Evolutionary conservation across 345 rosid genomes (phyloP).

Genomic region (Lepidium aucheri): DNA sequence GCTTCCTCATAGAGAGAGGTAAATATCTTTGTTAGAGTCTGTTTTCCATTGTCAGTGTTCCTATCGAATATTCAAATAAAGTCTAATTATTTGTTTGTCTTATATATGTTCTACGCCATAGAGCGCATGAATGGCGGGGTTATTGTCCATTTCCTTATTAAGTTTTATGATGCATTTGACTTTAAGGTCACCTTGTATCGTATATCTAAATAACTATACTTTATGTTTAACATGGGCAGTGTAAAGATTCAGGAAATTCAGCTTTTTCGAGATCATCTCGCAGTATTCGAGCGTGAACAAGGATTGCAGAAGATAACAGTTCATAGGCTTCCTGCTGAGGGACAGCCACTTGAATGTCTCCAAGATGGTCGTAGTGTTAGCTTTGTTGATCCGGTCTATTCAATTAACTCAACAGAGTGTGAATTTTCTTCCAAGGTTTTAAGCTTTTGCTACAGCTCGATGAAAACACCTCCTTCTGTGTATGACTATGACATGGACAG

Average conservation of each 20-base stretch:
- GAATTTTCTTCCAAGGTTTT: slow-evolving; percentile 58
- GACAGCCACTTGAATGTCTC: slow-evolving; percentile 56
- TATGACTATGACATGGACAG: slow-evolving; percentile 75
- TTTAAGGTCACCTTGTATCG: neutral
- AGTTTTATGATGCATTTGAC: neutral
- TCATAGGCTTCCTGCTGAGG: slow-evolving; percentile 63
- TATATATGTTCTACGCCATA: neutral
- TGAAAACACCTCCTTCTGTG: slow-evolving; percentile 78
- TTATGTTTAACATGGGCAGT: slow-evolving; percentile 32
- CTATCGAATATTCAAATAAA: neutral
- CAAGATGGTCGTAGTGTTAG: slow-evolving; percentile 50
- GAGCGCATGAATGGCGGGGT: neutral
- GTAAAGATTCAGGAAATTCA: slow-evolving; percentile 68
- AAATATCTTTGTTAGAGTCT: neutral
- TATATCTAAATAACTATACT: neutral
- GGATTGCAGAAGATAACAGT: slow-evolving; percentile 59
- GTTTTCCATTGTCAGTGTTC: neutral
- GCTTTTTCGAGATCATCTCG: slow-evolving; percentile 76
- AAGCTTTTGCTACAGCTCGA: slow-evolving; percentile 69
- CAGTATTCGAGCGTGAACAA: slow-evolving; percentile 68
- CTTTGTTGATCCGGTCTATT: slow-evolving; percentile 68
- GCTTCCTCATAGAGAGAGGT: slow-evolving; percentile 80
- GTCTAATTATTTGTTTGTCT: neutral
- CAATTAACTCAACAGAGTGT: slow-evolving; percentile 42
- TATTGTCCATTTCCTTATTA: neutral